Conservation (phyloP, 1,139 yeast genomes). For the Candida sp. region DNA sequence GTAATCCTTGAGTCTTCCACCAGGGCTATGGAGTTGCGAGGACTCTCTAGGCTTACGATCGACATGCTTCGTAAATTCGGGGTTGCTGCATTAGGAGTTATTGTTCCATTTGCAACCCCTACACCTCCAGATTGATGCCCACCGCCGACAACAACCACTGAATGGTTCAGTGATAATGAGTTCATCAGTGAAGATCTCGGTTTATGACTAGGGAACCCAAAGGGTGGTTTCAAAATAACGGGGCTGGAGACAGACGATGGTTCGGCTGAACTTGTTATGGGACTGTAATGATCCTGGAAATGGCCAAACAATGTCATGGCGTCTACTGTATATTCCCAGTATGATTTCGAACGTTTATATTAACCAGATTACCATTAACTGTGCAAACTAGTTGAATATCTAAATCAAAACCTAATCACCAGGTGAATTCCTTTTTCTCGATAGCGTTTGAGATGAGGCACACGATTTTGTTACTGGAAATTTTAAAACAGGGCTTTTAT, state of each 20-base stretch:
- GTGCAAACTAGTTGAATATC: too few relatives aligned
- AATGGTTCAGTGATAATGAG: constrained; percentile 1
- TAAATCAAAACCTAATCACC: too few relatives aligned
- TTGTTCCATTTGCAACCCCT: background rate
- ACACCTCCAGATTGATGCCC: background rate
- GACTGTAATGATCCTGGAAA: background rate
- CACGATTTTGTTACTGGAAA: too few relatives aligned
- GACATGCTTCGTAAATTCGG: constrained; percentile 30
- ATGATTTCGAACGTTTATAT: background rate
- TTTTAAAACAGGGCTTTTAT: too few relatives aligned
- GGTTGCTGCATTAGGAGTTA: constrained; percentile 8
- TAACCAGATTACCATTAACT: background rate
- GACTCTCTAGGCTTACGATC: constrained; percentile 37
- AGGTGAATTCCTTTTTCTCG: background rate
- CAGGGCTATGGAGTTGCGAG: constrained; percentile 42
- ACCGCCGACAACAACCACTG: background rate
- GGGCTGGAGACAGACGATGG: background rate
- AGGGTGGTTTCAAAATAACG: background rate
- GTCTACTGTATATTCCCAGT: background rate
- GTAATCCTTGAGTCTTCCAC: constrained; percentile 33
- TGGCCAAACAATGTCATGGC: background rate
- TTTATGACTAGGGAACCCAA: background rate
- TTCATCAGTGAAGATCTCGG: constrained; percentile 2
- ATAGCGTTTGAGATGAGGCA: background rate
- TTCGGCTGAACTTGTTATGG: background rate